Percentiles rank a stretch among this genome's conserved stretches.
These are phyloP conservation scores for Lichtheimia corymbifera DNA, from an alignment of 371 early-diverging fungal species.

Conservation along the genomic window DNA sequence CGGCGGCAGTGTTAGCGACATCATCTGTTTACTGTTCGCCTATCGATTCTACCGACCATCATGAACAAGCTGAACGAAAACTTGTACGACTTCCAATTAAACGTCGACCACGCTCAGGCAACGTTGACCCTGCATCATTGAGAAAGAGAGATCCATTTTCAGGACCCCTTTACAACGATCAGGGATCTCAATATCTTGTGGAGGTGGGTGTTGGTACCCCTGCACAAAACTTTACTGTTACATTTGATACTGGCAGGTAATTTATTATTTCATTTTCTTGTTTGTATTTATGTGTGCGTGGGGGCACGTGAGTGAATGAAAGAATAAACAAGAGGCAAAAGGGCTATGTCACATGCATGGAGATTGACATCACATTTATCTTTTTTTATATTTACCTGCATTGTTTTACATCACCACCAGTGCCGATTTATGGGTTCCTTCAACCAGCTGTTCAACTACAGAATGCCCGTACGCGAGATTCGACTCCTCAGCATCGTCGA, in stretches of 20 bases:
- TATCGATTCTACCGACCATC: too few relatives aligned
- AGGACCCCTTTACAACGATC: conserved; percentile 29
- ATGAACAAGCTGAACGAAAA: too few relatives aligned
- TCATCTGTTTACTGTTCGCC: too few relatives aligned
- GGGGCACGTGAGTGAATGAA: background rate
- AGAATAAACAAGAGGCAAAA: background rate
- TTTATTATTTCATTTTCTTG: too few relatives aligned
- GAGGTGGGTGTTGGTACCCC: conserved; percentile 42
- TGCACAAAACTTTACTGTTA: conserved; percentile 39
- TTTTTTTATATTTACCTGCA: background rate
- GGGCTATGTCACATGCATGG: background rate
- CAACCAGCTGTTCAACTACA: conserved; percentile 27
- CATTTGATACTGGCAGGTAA: conserved; percentile 54
- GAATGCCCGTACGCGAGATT: conserved; percentile 40
- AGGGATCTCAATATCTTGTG: conserved; percentile 39
- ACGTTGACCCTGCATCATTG: too few relatives aligned
- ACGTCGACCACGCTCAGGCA: too few relatives aligned
- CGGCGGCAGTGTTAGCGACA: too few relatives aligned
- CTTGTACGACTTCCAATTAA: too few relatives aligned
- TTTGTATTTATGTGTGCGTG: background rate
- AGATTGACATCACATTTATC: background rate
- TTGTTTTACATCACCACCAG: conserved; percentile 18
- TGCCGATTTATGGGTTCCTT: conserved; percentile 52
- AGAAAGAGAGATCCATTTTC: conserved; percentile 3
- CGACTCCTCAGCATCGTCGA: conserved; percentile 23